Conservation (phyloP, 176 grass and related monocot species). For the Eleusine coracana region DNA sequence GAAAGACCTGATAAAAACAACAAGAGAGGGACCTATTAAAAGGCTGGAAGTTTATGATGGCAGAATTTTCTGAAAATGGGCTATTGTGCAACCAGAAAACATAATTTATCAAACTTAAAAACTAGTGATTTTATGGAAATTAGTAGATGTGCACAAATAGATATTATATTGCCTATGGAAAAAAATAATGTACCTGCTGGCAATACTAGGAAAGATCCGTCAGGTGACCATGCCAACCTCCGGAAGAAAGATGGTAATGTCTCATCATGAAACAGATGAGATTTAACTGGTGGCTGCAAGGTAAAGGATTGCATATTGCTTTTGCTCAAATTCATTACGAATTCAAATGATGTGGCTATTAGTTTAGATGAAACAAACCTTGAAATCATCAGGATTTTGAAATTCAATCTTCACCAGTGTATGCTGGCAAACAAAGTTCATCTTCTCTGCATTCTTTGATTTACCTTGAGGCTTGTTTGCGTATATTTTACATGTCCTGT, state of each 20-base stretch:
- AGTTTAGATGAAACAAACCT: constrained; percentile 57
- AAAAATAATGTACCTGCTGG: constrained; percentile 67
- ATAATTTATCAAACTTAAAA: neutral
- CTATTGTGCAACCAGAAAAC: constrained; percentile 29
- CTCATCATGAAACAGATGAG: constrained; percentile 95
- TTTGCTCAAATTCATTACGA: neutral
- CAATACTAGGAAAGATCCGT: constrained; percentile 91
- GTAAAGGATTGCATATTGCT: constrained; percentile 13
- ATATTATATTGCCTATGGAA: neutral
- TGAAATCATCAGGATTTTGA: constrained; percentile 70
- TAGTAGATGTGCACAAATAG: neutral
- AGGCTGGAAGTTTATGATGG: neutral
- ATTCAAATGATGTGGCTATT: constrained; percentile 13
- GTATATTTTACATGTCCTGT: constrained; percentile 91
- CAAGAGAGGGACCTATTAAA: constrained; percentile 25
- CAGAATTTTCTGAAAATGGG: neutral
- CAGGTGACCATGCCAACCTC: constrained; percentile 90
- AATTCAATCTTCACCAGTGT: constrained; percentile 66
- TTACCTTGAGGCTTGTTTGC: constrained; percentile 85
- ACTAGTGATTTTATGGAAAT: neutral
- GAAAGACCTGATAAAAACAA: constrained; percentile 66
- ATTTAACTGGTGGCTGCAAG: constrained; percentile 69
- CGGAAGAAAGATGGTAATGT: constrained; percentile 98
- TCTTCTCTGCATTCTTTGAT: constrained; percentile 65
- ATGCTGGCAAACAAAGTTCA: constrained; percentile 91